Conservation (phyloP, 228 moss, liverwort and hornwort species). For the Sphagnum fallax region DNA sequence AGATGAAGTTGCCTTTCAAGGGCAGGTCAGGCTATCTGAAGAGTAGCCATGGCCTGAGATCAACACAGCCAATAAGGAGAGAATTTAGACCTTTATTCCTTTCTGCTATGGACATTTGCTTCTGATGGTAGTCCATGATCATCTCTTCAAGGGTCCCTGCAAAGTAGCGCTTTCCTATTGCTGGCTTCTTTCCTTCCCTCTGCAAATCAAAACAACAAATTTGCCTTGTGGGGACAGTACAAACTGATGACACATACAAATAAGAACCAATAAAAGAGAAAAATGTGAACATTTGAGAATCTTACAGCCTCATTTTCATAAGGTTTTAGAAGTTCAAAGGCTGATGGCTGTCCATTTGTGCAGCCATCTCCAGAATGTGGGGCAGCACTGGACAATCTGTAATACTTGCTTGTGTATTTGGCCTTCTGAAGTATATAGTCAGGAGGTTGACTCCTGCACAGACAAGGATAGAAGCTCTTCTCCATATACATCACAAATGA, state of each 20-base stretch:
- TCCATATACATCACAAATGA: too few species aligned
- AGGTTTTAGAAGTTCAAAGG: slow-evolving; percentile 28
- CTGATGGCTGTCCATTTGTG: slow-evolving; percentile 1
- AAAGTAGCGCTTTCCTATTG: slow-evolving; percentile 39
- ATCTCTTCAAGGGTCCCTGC: slow-evolving; percentile 28
- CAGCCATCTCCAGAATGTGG: slow-evolving; percentile 44
- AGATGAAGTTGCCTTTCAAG: too few species aligned
- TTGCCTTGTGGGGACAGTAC: too few species aligned
- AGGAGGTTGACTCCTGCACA: slow-evolving; percentile 71
- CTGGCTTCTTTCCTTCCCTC: slow-evolving; percentile 34
- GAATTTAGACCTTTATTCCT: slow-evolving; percentile 20
- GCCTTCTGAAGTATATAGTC: slow-evolving; percentile 59
- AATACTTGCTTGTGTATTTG: slow-evolving; percentile 58
- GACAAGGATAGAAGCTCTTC: background rate
- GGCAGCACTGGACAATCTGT: slow-evolving; percentile 56
- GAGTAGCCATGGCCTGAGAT: too few species aligned
- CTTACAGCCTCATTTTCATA: slow-evolving; percentile 41
- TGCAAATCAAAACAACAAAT: slow-evolving; percentile 5
- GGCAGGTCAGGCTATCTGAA: too few species aligned
- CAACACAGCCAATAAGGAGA: background rate
- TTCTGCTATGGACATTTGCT: slow-evolving; percentile 22
- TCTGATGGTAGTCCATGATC: slow-evolving; percentile 30
- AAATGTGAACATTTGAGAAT: background rate
- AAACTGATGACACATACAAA: too few species aligned
- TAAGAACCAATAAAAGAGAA: too few species aligned